Percentiles rank a stretch among this genome's conserved stretches.
Conservation (phyloP, 2,329 filamentous ascomycete species). For the Hymenoscyphus fraxineus region DNA sequence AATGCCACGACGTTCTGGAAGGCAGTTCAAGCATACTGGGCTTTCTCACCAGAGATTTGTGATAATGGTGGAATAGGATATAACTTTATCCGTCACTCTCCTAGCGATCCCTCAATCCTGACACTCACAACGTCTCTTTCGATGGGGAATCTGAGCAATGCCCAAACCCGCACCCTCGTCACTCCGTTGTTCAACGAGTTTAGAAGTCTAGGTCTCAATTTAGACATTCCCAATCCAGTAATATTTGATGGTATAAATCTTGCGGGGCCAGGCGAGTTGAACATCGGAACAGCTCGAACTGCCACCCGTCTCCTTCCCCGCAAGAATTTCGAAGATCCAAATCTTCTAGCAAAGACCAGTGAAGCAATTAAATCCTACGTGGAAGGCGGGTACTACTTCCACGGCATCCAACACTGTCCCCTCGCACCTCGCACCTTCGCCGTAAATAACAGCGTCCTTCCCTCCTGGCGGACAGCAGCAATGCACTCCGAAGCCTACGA, state of each 20-base stretch:
- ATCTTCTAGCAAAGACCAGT: constrained; percentile 25
- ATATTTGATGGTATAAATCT: neutral
- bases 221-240: constrained; percentile 22
- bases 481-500: constrained; percentile 19
- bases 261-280: neutral
- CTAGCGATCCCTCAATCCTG: constrained; percentile 8
- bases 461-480: constrained; percentile 15
- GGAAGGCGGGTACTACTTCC: constrained; percentile 35
- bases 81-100: constrained; percentile 23
- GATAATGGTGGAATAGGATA: constrained; percentile 20
- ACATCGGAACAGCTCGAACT: neutral
- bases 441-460: constrained; percentile 15
- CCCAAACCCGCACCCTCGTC: neutral
- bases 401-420: constrained; percentile 23
- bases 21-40: constrained; percentile 48
- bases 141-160: constrained; percentile 15
- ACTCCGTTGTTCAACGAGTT: neutral
- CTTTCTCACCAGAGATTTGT: constrained; percentile 40
- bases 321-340: constrained; percentile 35
- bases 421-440: constrained; percentile 5
- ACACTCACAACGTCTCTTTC: constrained; percentile 17
- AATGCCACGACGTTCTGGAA: constrained; percentile 40
- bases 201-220: neutral
- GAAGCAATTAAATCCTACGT: constrained; percentile 33
- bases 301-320: constrained; percentile 41